Evolutionary conservation across 768 basidiomycete species (phyloP), one percentile per base, ranked within the genome.

Genomic region (Naganishia friedmannii): DNA sequence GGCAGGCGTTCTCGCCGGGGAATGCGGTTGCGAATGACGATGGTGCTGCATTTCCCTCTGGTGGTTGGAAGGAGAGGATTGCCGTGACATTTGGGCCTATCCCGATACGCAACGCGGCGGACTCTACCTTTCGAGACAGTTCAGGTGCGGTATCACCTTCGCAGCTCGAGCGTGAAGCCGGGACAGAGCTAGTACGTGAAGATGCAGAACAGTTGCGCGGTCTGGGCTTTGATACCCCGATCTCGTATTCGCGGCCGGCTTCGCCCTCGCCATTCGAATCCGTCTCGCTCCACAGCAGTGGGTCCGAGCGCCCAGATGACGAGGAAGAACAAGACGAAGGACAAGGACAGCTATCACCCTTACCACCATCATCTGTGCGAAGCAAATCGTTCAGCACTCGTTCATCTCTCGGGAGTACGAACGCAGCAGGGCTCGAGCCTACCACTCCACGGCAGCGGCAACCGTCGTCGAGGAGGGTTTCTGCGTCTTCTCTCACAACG

Each of bases 381-480:
- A 63, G 60, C 39, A 42, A 5, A 63, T 58, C 57, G 8, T 58
- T 58, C 34, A 37, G 15, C 21, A 37, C 31, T 7, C 57, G 34
- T 58, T 58, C 34, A 23, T 58, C 57, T 10, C 57, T 58, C 21
- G 34, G 57, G 6, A 26, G 32, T 19, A n/a, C 13, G n/a, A 23
- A 12, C 12, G 23, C 23, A 51, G 21, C 12, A 8, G 48, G 23
- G 7, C 23, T 3, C 4, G 48, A 26, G 23, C 48, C 48, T 12
- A 51, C 48, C n/a, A 26, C 48, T 12, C 48, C n/a, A 26, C 48
- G 23, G 23, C 48, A 51, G 48, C n/a, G 23, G 4, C 48, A 51
- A 26, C n/a, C 48, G 23, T 63, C 60, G 39, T 63, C 60, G 15
- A n/a, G 60, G 23, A 63, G 60, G 15, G 60, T 63, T 13, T 63